Evolutionary conservation across 306 rosid species (phyloP).

Genomic region (Rosa multiflora): DNA sequence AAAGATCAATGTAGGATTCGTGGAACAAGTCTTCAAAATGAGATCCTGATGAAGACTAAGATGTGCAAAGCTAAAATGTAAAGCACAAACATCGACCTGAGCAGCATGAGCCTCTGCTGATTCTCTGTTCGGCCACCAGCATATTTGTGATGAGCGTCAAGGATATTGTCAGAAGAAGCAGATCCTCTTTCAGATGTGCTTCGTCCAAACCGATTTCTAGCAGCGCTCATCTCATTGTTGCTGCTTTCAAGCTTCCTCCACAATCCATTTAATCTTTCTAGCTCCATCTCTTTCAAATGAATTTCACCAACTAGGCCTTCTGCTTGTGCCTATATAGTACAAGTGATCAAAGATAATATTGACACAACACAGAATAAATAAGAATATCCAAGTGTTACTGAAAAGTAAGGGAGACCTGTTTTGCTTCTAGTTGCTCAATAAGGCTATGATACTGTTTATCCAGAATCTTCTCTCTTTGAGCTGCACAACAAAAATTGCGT

Average conservation of each 20-base stretch:
- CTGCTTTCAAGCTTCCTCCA: conserved; percentile 50
- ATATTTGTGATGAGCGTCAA: conserved; percentile 57
- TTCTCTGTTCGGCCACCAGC: conserved; percentile 61
- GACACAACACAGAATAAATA: neutral
- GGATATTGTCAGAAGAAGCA: conserved; percentile 50
- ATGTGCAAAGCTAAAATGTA: conserved; percentile 77
- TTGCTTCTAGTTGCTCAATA: conserved; percentile 80
- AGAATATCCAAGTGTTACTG: neutral
- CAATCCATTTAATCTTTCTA: conserved; percentile 68
- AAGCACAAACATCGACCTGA: conserved; percentile 85
- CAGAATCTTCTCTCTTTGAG: conserved; percentile 78
- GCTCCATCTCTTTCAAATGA: conserved; percentile 77
- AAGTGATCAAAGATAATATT: conserved; percentile 1
- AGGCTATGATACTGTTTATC: conserved; percentile 88
- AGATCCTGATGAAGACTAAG: conserved; percentile 75
- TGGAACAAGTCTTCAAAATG: conserved; percentile 43
- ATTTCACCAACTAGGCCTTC: conserved; percentile 75
- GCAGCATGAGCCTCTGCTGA: conserved; percentile 80
- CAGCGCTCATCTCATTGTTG: conserved; percentile 44
- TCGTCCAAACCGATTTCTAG: conserved; percentile 67
- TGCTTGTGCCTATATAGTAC: conserved; percentile 72
- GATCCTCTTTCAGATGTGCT: conserved; percentile 49
- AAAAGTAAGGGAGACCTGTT: conserved; percentile 51
- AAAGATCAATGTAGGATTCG: neutral
- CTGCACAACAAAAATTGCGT: conserved; percentile 44